phyloP scores from a whole-genome alignment of 108 stramenopile genomes.

The Conticribra guillardii region DNA sequence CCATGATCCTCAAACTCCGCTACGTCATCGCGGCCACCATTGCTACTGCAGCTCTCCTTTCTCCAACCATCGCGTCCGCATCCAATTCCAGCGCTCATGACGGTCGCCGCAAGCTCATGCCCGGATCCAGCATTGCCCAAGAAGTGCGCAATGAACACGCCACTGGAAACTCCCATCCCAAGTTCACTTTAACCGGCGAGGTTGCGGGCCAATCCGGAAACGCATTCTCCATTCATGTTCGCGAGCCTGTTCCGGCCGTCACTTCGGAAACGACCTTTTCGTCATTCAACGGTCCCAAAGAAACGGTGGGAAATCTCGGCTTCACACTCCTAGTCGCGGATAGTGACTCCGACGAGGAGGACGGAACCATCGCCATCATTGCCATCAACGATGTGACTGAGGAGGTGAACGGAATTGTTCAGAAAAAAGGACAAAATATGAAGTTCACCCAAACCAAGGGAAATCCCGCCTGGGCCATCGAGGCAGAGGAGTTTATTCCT shows the following conservation, averaged over 20 bases:
- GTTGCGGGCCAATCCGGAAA: neutral
- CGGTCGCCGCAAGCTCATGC: neutral
- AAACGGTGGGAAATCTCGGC: neutral
- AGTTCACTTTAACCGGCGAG: neutral
- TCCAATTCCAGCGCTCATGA: no score
- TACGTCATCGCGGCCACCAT: no score
- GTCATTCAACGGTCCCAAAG: neutral
- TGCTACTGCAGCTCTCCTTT: no score
- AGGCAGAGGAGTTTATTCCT: neutral
- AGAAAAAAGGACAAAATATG: constrained; percentile 10
- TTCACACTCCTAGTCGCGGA: neutral
- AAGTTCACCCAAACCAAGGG: constrained; percentile 1
- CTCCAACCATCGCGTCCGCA: no score
- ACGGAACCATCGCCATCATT: constrained; percentile 1
- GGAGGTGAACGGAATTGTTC: constrained; percentile 1
- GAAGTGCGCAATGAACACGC: neutral
- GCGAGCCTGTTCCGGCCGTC: neutral
- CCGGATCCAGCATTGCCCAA: neutral
- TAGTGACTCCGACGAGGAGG: neutral
- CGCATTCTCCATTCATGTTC: neutral
- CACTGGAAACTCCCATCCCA: neutral
- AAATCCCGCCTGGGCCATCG: neutral
- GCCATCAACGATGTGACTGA: neutral
- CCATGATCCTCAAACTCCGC: no score
- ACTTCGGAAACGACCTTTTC: neutral